phyloP scores from a whole-genome alignment of 257 asterid genomes.

The Capsicum pubescens region DNA sequence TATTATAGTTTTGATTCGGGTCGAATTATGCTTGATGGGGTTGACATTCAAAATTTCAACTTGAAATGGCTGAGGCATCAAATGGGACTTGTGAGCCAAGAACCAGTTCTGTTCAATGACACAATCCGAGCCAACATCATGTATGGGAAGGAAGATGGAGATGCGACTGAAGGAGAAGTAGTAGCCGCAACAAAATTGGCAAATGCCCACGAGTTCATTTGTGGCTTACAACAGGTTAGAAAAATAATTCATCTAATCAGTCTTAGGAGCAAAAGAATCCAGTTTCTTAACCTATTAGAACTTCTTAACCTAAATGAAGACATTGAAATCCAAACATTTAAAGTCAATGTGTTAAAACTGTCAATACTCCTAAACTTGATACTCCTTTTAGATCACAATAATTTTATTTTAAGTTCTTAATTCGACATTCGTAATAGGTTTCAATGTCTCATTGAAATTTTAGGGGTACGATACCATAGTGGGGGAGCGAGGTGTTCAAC shows the following conservation, averaged over 20 bases:
- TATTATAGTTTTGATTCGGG: constrained; percentile 69
- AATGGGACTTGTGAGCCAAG: constrained; percentile 84
- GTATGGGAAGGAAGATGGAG: constrained; percentile 61
- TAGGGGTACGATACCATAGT: constrained; percentile 75
- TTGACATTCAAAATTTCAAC: constrained; percentile 56
- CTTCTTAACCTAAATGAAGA: too few species aligned
- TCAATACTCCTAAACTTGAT: too few species aligned
- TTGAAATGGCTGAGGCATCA: constrained; percentile 75
- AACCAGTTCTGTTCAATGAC: constrained; percentile 65
- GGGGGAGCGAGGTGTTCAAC: constrained; percentile 74
- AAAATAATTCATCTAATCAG: too few species aligned
- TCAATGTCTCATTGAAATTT: neutral
- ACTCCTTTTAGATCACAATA: too few species aligned
- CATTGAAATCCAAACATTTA: too few species aligned
- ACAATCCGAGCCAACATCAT: constrained; percentile 73
- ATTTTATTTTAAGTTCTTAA: too few species aligned
- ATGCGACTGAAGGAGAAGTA: constrained; percentile 64
- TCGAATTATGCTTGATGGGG: constrained; percentile 56
- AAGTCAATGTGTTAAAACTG: too few species aligned
- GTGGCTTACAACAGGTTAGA: constrained; percentile 59
- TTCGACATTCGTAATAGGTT: too few species aligned
- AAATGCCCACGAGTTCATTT: constrained; percentile 76
- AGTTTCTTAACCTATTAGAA: too few species aligned
- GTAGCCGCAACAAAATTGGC: constrained; percentile 69
- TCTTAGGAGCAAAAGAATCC: too few species aligned